These are phyloP conservation scores for Diaporthe humulicola DNA, from an alignment of 2,329 filamentous ascomycete genomes.

Conservation along the genomic window DNA sequence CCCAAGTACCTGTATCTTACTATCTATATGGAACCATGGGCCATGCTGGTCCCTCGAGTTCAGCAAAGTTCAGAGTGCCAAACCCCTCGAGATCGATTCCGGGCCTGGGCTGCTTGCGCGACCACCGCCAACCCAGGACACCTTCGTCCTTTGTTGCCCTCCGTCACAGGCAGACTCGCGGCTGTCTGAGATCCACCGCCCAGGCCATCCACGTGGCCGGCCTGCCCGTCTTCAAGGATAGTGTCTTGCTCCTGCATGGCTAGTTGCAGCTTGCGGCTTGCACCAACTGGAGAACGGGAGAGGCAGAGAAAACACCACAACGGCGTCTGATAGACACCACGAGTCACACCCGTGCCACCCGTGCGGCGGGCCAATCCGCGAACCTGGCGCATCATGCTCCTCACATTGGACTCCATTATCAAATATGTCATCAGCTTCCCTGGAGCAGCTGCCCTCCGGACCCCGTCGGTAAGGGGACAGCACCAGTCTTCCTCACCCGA, in stretches of 20 bases:
- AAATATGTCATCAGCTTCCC: not conserved
- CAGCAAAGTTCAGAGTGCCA: constrained; percentile 24
- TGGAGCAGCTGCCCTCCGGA: not conserved
- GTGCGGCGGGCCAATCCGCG: constrained; percentile 6
- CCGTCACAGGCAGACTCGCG: constrained; percentile 21
- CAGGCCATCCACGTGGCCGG: constrained; percentile 29
- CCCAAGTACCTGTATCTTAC: constrained; percentile 9
- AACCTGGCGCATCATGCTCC: constrained; percentile 5
- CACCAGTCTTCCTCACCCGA: not conserved
- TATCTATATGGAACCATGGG: constrained; percentile 1
- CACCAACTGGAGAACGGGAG: not conserved
- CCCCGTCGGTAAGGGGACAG: not conserved
- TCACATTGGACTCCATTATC: not conserved
- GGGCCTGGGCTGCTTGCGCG: not conserved
- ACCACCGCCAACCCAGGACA: not conserved
- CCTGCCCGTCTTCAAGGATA: constrained; percentile 28
- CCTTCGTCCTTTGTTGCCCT: not conserved
- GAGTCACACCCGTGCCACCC: not conserved
- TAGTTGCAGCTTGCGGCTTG: constrained; percentile 25
- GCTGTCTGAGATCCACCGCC: constrained; percentile 23
- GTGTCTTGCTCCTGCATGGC: constrained; percentile 33
- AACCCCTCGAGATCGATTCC: constrained; percentile 15
- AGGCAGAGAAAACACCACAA: constrained; percentile 8
- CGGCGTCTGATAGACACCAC: not conserved
- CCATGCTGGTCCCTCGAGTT: not conserved